Base-by-base conservation (phyloP, 495 filamentous ascomycete genomes). In the Trichoderma orchidacearum region DNA sequence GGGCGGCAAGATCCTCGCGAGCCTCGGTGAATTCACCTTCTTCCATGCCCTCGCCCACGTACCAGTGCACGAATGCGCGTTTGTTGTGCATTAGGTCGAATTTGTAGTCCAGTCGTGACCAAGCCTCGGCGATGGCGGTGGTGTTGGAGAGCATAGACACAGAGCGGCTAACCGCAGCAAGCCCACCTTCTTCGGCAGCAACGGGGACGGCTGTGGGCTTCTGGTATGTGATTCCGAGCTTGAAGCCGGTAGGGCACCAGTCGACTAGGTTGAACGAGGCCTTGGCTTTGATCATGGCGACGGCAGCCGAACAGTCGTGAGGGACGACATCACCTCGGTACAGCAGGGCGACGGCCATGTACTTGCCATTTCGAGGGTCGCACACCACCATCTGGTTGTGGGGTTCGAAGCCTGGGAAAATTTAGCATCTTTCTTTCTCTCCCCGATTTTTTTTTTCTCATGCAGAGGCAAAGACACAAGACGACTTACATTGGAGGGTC, bases 121-220 rank as follows among this genome's bases (percentile, higher is more conserved):
- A 95, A 41, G 90, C 89, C 71, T 95, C 92, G 66, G 91, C 88
- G 70, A 98, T 98, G 66, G 93, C 93, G 41, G 93, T 98, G 58
- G 94, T 98, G 81, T 98, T 98, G 74, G 94, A 96, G 56, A 98
- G 80, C 93, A 98, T 97, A 84, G 92, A 90, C 84, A 97, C 92
- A 69, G 93, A 93, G 66, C 93, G 93, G 81, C 90, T 89, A 69
- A 96, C 89, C 77, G 94, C 90, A 68, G 94, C 93, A 57, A 98
- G 80, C 70, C 96, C 93, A 62, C 94, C 90, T 76, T 94, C 53
- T 96, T 90, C 74, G 84, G 85, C 77, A 91, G 81, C 60, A 93
- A 93, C 57, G 56, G 88, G 87, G n/a, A 92, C 85, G 54, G 83
- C 78, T 59, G 84, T 74, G 38, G 89, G 89, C 75, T 90, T 89